A percentile compares a stretch with the other conserved stretches of the same genome.
Evolutionary conservation across 2,329 filamentous ascomycete genomes (phyloP).

Genomic region (Sporothrix sp.): DNA sequence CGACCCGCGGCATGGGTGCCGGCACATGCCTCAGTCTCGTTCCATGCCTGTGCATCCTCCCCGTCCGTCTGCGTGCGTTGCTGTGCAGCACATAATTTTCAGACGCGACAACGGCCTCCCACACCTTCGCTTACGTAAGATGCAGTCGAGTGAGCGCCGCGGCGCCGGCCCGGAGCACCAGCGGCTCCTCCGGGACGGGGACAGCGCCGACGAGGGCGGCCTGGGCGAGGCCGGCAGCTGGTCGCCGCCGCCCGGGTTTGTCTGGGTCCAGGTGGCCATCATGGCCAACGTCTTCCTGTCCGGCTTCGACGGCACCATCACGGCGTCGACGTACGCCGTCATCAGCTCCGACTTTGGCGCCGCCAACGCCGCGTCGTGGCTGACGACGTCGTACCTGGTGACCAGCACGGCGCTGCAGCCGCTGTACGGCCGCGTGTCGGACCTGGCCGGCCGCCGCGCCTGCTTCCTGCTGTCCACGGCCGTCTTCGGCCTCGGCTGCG

Average conservation of each 20-base stretch:
- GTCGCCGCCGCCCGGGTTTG: conserved; percentile 31
- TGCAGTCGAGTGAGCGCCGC: too few relatives aligned
- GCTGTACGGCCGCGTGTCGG: conserved; percentile 38
- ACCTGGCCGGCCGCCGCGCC: conserved; percentile 58
- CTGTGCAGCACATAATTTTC: too few relatives aligned
- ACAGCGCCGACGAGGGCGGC: neutral
- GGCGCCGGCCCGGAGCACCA: neutral
- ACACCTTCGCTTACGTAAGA: too few relatives aligned
- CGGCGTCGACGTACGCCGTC: conserved; percentile 62
- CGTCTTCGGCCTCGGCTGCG: conserved; percentile 24
- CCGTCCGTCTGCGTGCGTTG: too few relatives aligned
- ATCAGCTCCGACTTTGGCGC: conserved; percentile 38
- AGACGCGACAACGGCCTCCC: too few relatives aligned
- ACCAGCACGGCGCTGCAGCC: conserved; percentile 68
- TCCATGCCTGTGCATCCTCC: neutral
- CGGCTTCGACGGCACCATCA: conserved; percentile 63
- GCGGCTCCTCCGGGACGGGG: neutral
- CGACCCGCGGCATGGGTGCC: too few relatives aligned
- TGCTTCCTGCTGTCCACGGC: conserved; percentile 50
- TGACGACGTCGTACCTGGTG: conserved; percentile 55
- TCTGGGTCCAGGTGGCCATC: conserved; percentile 50
- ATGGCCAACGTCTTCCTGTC: conserved; percentile 56
- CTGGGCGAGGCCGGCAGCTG: neutral
- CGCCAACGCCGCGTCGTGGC: conserved; percentile 45
- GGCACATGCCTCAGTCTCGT: too few relatives aligned